Conservation (phyloP, 2,329 filamentous ascomycete species). For the Fonsecaea monophora region DNA sequence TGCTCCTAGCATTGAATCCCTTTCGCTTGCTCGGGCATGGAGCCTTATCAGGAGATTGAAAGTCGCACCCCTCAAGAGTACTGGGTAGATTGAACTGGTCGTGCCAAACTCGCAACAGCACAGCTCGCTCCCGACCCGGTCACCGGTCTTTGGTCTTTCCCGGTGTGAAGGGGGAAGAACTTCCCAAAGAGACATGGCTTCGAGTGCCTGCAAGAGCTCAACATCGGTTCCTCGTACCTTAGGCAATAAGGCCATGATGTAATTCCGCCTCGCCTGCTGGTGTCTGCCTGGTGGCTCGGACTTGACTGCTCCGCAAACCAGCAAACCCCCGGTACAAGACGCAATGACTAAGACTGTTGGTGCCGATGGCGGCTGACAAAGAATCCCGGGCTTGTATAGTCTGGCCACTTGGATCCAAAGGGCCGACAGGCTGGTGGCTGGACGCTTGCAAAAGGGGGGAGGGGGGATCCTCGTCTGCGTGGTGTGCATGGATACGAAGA, state of each 20-base stretch:
- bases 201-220: background rate
- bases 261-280: background rate
- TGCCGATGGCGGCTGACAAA: slow-evolving; percentile 21
- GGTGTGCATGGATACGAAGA: background rate
- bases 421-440: background rate
- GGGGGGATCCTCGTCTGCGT: slow-evolving; percentile 3
- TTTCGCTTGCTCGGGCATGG: background rate
- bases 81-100: no score
- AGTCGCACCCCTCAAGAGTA: no score
- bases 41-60: background rate
- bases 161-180: slow-evolving; percentile 6
- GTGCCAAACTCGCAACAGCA: no score
- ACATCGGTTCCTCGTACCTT: no score
- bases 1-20: background rate
- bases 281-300: background rate
- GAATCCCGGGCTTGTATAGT: slow-evolving; percentile 9
- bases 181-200: slow-evolving; percentile 10
- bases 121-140: no score
- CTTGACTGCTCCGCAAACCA: no score
- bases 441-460: background rate
- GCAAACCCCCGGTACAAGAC: background rate
- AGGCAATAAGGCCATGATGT: background rate
- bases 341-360: slow-evolving; percentile 24
- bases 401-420: background rate
- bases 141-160: background rate